These are phyloP conservation scores for Carallia brachiata DNA, from an alignment of 345 rosid genomes.

Conservation along the genomic window DNA sequence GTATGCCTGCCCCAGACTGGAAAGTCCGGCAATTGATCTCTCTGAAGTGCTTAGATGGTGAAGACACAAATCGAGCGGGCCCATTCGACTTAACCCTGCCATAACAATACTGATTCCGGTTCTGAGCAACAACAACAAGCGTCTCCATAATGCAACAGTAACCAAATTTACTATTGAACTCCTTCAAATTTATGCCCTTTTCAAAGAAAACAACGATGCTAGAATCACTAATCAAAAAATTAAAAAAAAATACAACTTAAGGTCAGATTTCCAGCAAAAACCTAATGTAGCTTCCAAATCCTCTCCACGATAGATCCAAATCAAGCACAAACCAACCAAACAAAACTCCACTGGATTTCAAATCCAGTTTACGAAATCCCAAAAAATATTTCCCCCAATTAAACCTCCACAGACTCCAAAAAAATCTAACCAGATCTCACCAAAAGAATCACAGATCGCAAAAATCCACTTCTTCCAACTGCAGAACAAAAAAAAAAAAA, in stretches of 20 bases:
- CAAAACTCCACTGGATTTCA: background rate
- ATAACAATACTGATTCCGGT: slow-evolving; percentile 57
- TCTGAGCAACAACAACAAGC: slow-evolving; percentile 65
- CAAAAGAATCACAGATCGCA: slow-evolving; percentile 11
- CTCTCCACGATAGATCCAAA: slow-evolving; percentile 34
- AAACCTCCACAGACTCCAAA: slow-evolving; percentile 14
- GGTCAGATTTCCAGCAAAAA: background rate
- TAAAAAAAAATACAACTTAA: slow-evolving; percentile 16
- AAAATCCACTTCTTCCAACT: slow-evolving; percentile 8
- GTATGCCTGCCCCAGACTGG: slow-evolving; percentile 69
- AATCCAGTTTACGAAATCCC: slow-evolving; percentile 4
- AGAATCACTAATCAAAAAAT: slow-evolving; percentile 9
- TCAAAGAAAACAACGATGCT: slow-evolving; percentile 1
- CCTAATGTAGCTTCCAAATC: slow-evolving; percentile 13
- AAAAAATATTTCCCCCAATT: background rate
- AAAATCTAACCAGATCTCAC: slow-evolving; percentile 26
- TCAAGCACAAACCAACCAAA: slow-evolving; percentile 22
- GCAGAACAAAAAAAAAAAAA: background rate
- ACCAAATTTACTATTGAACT: slow-evolving; percentile 13
- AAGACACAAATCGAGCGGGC: slow-evolving; percentile 44
- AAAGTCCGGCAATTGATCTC: slow-evolving; percentile 74
- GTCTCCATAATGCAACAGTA: slow-evolving; percentile 63
- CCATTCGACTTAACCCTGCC: slow-evolving; percentile 40
- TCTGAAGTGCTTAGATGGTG: slow-evolving; percentile 54
- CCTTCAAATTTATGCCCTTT: background rate